Conservation (phyloP, 441 rosid species). For the Populus hybrid region DNA sequence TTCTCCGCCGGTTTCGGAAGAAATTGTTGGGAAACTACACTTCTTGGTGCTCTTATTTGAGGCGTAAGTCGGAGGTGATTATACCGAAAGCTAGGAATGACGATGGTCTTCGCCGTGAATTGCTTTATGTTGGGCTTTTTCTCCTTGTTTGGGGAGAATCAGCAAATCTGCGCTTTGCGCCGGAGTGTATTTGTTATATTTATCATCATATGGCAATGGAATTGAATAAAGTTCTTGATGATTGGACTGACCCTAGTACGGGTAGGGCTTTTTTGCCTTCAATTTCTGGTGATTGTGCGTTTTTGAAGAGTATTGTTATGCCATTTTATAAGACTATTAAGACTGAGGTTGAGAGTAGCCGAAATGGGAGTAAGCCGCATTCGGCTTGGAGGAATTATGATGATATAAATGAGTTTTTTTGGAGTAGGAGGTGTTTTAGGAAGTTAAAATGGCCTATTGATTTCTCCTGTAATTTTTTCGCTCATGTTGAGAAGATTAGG, state of each 20-base stretch:
- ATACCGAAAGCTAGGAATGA: conserved; percentile 49
- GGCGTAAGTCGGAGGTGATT: conserved; percentile 62
- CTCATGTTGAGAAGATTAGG: conserved; percentile 30
- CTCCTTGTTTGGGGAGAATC: conserved; percentile 92
- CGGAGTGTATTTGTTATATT: conserved; percentile 82
- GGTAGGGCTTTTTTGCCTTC: conserved; percentile 72
- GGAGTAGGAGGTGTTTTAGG: conserved; percentile 77
- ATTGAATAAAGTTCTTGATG: conserved; percentile 68
- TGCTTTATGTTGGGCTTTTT: conserved; percentile 67
- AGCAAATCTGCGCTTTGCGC: conserved; percentile 76
- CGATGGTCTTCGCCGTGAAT: conserved; percentile 63
- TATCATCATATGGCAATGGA: conserved; percentile 88
- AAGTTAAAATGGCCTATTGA: conserved; percentile 84
- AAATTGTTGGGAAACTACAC: conserved; percentile 72
- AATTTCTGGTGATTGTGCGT: conserved; percentile 72
- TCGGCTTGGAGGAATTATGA: conserved; percentile 89
- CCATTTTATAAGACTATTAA: conserved; percentile 66
- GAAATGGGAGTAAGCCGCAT: conserved; percentile 75
- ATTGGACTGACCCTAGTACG: conserved; percentile 64
- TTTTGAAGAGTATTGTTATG: conserved; percentile 58
- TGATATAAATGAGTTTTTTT: conserved; percentile 84
- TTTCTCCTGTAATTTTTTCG: conserved; percentile 59
- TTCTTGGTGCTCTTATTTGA: conserved; percentile 76
- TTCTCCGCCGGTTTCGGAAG: conserved; percentile 59
- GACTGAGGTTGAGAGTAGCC: conserved; percentile 67